These are phyloP conservation scores for Astrothelium subdiscretum DNA, from an alignment of 495 filamentous ascomycete genomes.

Conservation along the genomic window DNA sequence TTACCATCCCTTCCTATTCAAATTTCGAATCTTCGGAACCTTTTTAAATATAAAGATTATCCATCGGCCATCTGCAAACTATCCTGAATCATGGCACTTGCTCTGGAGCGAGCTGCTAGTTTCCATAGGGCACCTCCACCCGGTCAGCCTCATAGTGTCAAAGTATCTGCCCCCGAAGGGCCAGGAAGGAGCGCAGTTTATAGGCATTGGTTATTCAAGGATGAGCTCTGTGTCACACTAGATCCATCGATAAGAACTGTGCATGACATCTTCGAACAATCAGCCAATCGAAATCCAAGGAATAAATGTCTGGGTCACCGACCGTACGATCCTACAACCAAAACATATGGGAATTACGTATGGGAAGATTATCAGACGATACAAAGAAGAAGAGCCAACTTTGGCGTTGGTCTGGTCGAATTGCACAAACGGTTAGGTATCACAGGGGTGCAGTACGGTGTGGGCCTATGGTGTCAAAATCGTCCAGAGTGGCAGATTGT, in stretches of 20 bases:
- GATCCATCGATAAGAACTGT: slow-evolving; percentile 63
- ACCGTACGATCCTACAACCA: slow-evolving; percentile 62
- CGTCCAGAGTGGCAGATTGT: slow-evolving; percentile 95
- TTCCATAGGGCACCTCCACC: slow-evolving; percentile 39
- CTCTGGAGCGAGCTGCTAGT: slow-evolving; percentile 30
- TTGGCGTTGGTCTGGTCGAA: slow-evolving; percentile 79
- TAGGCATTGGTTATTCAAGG: slow-evolving; percentile 65
- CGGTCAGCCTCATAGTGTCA: slow-evolving; percentile 50
- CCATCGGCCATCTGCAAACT: neutral
- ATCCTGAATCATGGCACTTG: neutral
- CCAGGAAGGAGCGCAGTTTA: slow-evolving; percentile 68
- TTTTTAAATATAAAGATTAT: neutral
- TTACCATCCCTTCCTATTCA: too few species aligned
- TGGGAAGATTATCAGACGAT: slow-evolving; percentile 80
- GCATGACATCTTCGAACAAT: slow-evolving; percentile 70
- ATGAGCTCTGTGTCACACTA: slow-evolving; percentile 60
- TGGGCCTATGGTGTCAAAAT: slow-evolving; percentile 94
- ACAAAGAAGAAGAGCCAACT: slow-evolving; percentile 64
- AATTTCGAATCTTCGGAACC: neutral
- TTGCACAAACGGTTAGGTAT: slow-evolving; percentile 62
- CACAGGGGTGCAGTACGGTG: slow-evolving; percentile 57
- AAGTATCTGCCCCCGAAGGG: slow-evolving; percentile 60
- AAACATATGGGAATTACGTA: slow-evolving; percentile 63
- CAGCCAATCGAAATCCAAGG: slow-evolving; percentile 47
- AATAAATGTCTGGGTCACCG: slow-evolving; percentile 66